Conservation (phyloP, 2,329 filamentous ascomycete species). For the Zalaria sp. region DNA sequence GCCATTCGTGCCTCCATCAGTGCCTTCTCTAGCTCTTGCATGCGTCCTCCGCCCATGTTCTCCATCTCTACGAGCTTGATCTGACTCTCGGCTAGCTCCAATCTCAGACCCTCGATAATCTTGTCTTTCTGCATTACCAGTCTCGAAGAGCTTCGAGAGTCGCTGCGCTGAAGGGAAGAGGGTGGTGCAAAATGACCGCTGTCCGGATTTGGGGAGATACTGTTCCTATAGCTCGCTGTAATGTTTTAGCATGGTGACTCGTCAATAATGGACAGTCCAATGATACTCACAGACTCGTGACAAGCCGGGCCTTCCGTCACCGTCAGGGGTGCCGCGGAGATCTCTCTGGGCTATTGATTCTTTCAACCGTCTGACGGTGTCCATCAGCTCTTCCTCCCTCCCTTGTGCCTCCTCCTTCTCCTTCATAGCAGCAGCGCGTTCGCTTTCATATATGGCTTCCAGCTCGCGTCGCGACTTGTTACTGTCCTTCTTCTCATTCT, state of each 20-base stretch:
- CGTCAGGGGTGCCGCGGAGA: conserved; percentile 34
- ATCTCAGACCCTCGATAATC: conserved; percentile 77
- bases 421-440: conserved; percentile 72
- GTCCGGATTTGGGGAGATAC: conserved; percentile 52
- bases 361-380: conserved; percentile 81
- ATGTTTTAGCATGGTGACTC: conserved; percentile 9
- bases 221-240: conserved; percentile 26
- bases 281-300: conserved; percentile 12
- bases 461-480: conserved; percentile 77
- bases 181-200: conserved; percentile 74
- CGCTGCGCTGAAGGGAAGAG: conserved; percentile 70
- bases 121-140: conserved; percentile 91
- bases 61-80: conserved; percentile 92
- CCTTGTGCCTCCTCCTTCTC: conserved; percentile 82
- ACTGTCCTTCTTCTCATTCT: conserved; percentile 73
- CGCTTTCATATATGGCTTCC: conserved; percentile 83
- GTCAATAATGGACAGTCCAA: not conserved
- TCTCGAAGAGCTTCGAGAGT: conserved; percentile 70
- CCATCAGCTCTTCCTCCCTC: conserved; percentile 80
- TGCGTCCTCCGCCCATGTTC: conserved; percentile 74
- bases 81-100: conserved; percentile 88
- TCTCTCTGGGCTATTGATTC: conserved; percentile 72
- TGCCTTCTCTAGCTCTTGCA: conserved; percentile 81
- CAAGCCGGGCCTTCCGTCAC: conserved; percentile 39
- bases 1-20: conserved; percentile 89